Conservation (phyloP, 768 basidiomycete genomes). For the Rhizopogon vinicolor region DNA sequence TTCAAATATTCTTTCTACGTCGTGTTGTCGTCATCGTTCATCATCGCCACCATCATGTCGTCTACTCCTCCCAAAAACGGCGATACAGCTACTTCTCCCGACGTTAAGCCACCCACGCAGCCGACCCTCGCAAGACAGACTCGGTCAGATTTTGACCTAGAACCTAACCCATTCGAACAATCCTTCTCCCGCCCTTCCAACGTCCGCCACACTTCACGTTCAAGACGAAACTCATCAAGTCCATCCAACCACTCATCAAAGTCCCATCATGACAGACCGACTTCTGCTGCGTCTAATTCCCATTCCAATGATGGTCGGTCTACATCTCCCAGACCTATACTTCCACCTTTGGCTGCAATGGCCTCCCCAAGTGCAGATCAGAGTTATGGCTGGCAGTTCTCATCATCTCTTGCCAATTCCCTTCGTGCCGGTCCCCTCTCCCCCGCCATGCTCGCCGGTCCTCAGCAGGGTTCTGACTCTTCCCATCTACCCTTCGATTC, state of each 20-base stretch:
- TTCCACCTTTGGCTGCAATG: constrained; percentile 79
- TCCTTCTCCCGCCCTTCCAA: constrained; percentile 72
- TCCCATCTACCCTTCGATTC: constrained; percentile 54
- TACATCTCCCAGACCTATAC: constrained; percentile 59
- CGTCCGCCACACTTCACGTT: constrained; percentile 37
- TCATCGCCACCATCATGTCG: constrained; percentile 17
- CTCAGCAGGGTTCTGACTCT: constrained; percentile 47
- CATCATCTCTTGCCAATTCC: constrained; percentile 62
- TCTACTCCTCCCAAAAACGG: constrained; percentile 27
- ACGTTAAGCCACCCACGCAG: constrained; percentile 16
- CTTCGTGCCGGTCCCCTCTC: constrained; percentile 91
- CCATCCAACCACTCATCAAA: constrained; percentile 35
- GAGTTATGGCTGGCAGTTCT: constrained; percentile 57
- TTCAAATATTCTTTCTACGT: constrained; percentile 5
- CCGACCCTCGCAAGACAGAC: constrained; percentile 33
- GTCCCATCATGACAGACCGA: constrained; percentile 27
- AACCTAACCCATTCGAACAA: constrained; percentile 94
- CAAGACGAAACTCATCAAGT: constrained; percentile 28
- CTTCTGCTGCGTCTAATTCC: constrained; percentile 27
- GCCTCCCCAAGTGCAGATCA: constrained; percentile 47
- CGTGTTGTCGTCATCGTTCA: constrained; percentile 10
- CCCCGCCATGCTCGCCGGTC: constrained; percentile 94
- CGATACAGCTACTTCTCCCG: constrained; percentile 34
- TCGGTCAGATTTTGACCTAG: constrained; percentile 67
- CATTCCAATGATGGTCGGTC: constrained; percentile 26